Evolutionary conservation across 495 filamentous ascomycete species (phyloP).

Genomic region (Penicillium odoratum): DNA sequence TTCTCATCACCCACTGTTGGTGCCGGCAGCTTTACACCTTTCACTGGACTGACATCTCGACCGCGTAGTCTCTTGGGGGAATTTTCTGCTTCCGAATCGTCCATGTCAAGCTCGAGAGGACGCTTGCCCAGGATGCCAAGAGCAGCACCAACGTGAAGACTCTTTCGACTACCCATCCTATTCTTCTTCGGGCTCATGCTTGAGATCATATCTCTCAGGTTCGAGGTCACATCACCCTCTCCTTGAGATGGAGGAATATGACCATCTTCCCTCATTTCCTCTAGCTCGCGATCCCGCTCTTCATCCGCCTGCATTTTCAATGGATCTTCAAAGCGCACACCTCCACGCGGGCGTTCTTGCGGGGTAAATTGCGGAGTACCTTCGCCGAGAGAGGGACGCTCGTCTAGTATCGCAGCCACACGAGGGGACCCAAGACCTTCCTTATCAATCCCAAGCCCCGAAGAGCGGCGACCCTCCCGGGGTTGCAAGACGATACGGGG

Average conservation of each 20-base stretch:
- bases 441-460: slow-evolving; percentile 73
- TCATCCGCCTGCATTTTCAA: slow-evolving; percentile 65
- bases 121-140: slow-evolving; percentile 74
- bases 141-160: slow-evolving; percentile 72
- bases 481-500: slow-evolving; percentile 68
- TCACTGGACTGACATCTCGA: slow-evolving; percentile 74
- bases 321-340: slow-evolving; percentile 67
- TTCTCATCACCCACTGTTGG: slow-evolving; percentile 66
- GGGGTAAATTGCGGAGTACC: slow-evolving; percentile 62
- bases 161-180: slow-evolving; percentile 67
- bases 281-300: slow-evolving; percentile 64
- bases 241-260: slow-evolving; percentile 52
- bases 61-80: slow-evolving; percentile 70
- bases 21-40: slow-evolving; percentile 66
- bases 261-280: slow-evolving; percentile 61
- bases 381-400: slow-evolving; percentile 70
- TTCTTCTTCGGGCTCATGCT: slow-evolving; percentile 76
- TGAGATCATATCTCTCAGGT: slow-evolving; percentile 73
- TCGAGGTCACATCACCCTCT: slow-evolving; percentile 61
- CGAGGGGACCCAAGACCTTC: slow-evolving; percentile 77
- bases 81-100: slow-evolving; percentile 61
- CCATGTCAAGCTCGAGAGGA: slow-evolving; percentile 67
- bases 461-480: slow-evolving; percentile 59
- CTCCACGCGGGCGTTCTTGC: slow-evolving; percentile 40
- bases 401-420: slow-evolving; percentile 71